Evolutionary conservation across 2,329 filamentous ascomycete genomes (phyloP).

Genomic region (Geosmithia morbida): DNA sequence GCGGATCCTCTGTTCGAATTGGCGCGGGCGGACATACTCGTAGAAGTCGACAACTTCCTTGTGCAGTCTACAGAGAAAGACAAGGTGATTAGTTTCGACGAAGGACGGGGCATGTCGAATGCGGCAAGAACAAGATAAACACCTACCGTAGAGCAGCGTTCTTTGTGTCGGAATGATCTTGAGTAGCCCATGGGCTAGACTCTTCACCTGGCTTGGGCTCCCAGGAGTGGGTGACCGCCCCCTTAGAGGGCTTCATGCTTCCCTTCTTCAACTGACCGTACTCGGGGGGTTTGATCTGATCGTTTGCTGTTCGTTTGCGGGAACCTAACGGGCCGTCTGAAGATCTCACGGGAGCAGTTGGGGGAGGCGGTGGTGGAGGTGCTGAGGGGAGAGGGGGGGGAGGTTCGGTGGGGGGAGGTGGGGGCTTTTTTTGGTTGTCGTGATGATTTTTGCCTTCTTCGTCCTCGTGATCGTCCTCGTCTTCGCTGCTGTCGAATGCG

Average conservation of each 20-base stretch:
- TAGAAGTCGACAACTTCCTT: conserved; percentile 87
- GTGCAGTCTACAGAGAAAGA: conserved; percentile 46
- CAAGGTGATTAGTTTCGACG: not conserved
- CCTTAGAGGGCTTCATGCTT: conserved; percentile 32
- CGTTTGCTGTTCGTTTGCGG: conserved; percentile 62
- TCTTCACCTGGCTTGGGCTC: conserved; percentile 22
- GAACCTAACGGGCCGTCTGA: conserved; percentile 35
- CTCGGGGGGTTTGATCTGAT: conserved; percentile 46
- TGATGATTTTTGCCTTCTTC: not conserved
- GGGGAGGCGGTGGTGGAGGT: conserved; percentile 8
- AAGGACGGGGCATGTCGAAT: not conserved
- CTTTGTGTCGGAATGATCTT: conserved; percentile 37
- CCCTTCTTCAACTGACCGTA: conserved; percentile 37
- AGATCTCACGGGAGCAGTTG: conserved; percentile 2
- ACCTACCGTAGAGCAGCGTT: conserved; percentile 44
- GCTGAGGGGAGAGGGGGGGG: conserved; percentile 8
- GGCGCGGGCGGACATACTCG: conserved; percentile 62
- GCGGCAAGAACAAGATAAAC: not conserved
- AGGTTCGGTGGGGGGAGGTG: conserved; percentile 6
- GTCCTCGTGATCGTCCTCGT: conserved; percentile 24
- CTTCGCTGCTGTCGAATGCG: conserved; percentile 58
- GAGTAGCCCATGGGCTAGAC: conserved; percentile 47
- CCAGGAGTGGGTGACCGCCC: conserved; percentile 39
- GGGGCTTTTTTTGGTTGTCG: not conserved
- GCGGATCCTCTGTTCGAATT: conserved; percentile 66